Conservation (phyloP, 441 rosid genomes). For the Mallotus repandus region DNA sequence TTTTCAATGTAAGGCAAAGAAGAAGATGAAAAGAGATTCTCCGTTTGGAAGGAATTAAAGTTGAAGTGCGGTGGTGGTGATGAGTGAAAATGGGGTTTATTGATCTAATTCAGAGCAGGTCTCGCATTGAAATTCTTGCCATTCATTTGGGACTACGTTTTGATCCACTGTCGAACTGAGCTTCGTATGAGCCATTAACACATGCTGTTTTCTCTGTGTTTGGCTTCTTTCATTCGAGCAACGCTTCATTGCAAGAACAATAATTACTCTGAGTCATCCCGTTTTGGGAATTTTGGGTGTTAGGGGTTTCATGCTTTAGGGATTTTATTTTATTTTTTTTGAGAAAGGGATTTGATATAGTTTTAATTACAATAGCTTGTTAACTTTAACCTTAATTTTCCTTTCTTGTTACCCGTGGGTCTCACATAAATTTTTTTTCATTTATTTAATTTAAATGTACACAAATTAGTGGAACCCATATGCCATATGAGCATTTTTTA, state of each 20-base stretch:
- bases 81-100: constrained; percentile 16
- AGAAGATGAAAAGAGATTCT: constrained; percentile 18
- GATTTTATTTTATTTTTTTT: too few species aligned
- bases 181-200: constrained; percentile 27
- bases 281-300: too few species aligned
- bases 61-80: constrained; percentile 1
- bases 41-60: not conserved
- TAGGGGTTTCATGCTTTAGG: too few species aligned
- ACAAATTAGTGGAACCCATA: too few species aligned
- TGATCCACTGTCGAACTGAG: not conserved
- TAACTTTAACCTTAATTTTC: too few species aligned
- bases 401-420: too few species aligned
- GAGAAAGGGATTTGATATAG: too few species aligned
- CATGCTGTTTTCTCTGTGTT: not conserved
- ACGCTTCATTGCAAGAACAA: not conserved
- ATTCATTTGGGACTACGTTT: constrained; percentile 44
- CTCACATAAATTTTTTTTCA: too few species aligned
- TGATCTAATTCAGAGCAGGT: constrained; percentile 36
- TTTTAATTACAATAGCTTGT: too few species aligned
- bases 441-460: too few species aligned
- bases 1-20: constrained; percentile 11
- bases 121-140: constrained; percentile 56
- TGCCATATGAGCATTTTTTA: too few species aligned
- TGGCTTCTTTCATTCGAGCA: not conserved
- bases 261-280: too few species aligned